Base-by-base conservation (phyloP, 495 filamentous ascomycete species). In the Aspergillus bertholletiae region DNA sequence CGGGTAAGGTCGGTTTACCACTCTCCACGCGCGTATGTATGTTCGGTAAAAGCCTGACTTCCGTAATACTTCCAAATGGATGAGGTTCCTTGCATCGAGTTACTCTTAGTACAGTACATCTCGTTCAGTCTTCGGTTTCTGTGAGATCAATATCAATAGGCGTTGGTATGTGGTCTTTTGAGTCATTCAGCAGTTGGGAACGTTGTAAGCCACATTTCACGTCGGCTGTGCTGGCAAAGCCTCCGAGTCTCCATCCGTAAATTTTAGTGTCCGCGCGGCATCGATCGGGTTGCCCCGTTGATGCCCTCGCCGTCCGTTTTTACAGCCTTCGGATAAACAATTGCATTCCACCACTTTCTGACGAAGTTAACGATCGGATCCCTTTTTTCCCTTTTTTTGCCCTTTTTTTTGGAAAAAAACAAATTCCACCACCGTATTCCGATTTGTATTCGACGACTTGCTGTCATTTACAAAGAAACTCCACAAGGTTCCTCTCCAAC, bases 241-340 rank as follows among this genome's bases (percentile, higher is more conserved):
- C 34, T 11, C 34, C 34, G 9, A 37, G 34, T 1, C 34, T 37
- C 39, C 39, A 22, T 43, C 39, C 7, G 39, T 22, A 7, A 22
- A 7, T 7, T 39, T 47, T 59, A 63, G 60, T 30, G 56, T 63
- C 60, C 60, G 60, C 60, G 60, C 53, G 58, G 58, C 58, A 49
- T 34, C 32, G 47, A 57, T 56, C 55, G 59, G 58, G 60, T 63
- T 63, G 60, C 57, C 61, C 61, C 58, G 61, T 64, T 59, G 47
- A 57, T 43, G 7, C 39, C 56, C 51, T 55, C 34, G 48, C 44
- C 51, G 58, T 55, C 39, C 50, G 46, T 51, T 50, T 53, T 58
- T 51, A 48, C 50, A 26, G 43, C 50, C 46, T 40, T 53, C 53
- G 39, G 51, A 57, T 61, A 64, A 64, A 64, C 61, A 64, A 54